Conservation (phyloP, 495 filamentous ascomycete species). For the Penicillium odoratum region DNA sequence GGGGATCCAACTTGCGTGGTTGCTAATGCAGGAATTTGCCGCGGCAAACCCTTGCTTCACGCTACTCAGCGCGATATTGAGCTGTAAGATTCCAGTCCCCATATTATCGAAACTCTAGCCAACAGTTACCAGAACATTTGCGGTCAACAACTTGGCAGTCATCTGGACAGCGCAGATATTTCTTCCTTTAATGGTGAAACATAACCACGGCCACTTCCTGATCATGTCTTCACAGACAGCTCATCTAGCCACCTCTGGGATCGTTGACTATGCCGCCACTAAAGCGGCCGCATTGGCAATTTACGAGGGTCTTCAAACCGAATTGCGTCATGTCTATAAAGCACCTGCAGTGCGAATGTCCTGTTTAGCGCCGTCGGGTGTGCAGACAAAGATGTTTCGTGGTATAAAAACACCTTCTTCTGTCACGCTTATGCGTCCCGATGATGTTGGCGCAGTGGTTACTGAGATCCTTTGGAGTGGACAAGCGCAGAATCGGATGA, state of each 20-base stretch:
- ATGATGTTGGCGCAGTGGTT: slow-evolving; percentile 4
- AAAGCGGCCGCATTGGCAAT: slow-evolving; percentile 57
- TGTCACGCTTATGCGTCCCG: neutral
- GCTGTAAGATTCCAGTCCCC: slow-evolving; percentile 1
- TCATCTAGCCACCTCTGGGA: slow-evolving; percentile 64
- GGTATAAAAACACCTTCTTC: neutral
- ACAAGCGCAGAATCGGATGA: slow-evolving; percentile 9
- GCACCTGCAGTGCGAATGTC: slow-evolving; percentile 13
- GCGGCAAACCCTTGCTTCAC: slow-evolving; percentile 11
- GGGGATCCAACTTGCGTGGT: slow-evolving; percentile 10
- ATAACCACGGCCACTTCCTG: slow-evolving; percentile 66
- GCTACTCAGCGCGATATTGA: slow-evolving; percentile 10
- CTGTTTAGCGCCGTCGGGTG: slow-evolving; percentile 3
- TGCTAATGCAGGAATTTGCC: slow-evolving; percentile 8
- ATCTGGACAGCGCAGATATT: slow-evolving; percentile 56
- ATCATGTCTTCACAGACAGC: slow-evolving; percentile 73
- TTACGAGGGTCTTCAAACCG: slow-evolving; percentile 12
- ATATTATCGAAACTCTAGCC: neutral
- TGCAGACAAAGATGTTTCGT: slow-evolving; percentile 1
- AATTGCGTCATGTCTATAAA: slow-evolving; percentile 11
- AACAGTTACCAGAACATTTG: neutral
- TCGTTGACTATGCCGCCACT: slow-evolving; percentile 60
- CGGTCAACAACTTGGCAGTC: neutral
- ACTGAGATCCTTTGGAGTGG: slow-evolving; percentile 12
- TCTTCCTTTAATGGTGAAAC: slow-evolving; percentile 68